phyloP scores from a whole-genome alignment of 176 grass and related monocot genomes.

The Eremochloa ophiuroides region DNA sequence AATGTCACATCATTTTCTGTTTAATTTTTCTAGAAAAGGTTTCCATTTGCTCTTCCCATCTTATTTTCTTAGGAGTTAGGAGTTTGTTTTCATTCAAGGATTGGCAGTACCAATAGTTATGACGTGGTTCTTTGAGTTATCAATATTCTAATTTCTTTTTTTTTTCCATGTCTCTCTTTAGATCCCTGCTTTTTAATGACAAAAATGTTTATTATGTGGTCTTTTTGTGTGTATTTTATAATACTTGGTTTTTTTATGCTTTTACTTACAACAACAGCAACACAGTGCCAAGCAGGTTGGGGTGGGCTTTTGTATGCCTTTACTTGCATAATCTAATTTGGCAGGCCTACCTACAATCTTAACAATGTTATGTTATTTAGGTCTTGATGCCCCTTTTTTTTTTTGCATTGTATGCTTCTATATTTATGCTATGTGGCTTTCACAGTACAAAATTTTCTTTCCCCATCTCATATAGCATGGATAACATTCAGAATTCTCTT shows the following conservation, averaged over 20 bases:
- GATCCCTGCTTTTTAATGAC: background rate
- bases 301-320: conserved; percentile 17
- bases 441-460: background rate
- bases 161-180: background rate
- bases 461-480: background rate
- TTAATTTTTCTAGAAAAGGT: background rate
- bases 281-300: too few species aligned
- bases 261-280: background rate
- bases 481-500: background rate
- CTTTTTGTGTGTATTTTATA: background rate
- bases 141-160: background rate
- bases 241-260: background rate
- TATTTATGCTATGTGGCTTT: background rate
- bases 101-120: background rate
- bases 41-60: background rate
- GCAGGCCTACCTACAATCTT: background rate
- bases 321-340: conserved; percentile 5
- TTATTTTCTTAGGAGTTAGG: background rate
- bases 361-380: background rate
- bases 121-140: conserved; percentile 1
- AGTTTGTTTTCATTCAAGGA: background rate
- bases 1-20: conserved; percentile 1
- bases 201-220: background rate
- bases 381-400: background rate
- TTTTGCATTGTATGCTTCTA: background rate